phyloP scores from a whole-genome alignment of 1,139 yeast genomes.

The Protomyces inouyei region DNA sequence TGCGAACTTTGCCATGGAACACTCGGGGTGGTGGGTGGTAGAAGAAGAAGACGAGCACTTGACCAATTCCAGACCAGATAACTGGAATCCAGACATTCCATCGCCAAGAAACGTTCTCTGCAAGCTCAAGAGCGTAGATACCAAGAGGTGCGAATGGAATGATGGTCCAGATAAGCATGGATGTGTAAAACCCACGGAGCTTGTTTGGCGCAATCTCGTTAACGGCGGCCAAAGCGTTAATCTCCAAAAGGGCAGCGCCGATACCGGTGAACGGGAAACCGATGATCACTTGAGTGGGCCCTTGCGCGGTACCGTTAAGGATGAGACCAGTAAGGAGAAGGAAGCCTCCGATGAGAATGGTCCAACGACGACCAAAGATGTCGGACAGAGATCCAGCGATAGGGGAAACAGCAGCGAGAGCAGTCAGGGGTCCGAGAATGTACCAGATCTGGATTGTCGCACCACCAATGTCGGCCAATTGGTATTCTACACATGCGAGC shows the following conservation, averaged over 20 bases:
- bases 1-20: constrained; percentile 18
- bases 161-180: constrained; percentile 25
- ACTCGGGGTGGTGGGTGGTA: constrained; percentile 19
- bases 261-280: constrained; percentile 23
- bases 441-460: constrained; percentile 25
- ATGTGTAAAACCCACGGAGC: constrained; percentile 23
- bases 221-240: constrained; percentile 25
- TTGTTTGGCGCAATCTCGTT: constrained; percentile 25
- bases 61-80: constrained; percentile 19
- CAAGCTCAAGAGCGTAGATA: constrained; percentile 13
- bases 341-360: constrained; percentile 22
- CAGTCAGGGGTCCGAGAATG: constrained; percentile 20
- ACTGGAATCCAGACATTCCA: constrained; percentile 25
- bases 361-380: constrained; percentile 24
- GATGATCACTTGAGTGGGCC: constrained; percentile 8
- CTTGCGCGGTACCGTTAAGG: constrained; percentile 10
- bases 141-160: constrained; percentile 24
- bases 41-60: constrained; percentile 21
- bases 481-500: constrained; percentile 18
- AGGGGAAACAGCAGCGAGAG: constrained; percentile 21
- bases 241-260: constrained; percentile 24
- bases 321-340: constrained; percentile 21
- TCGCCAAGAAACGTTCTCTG: constrained; percentile 19
- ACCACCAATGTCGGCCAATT: constrained; percentile 22
- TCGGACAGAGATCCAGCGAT: constrained; percentile 22